Conservation (phyloP, 768 basidiomycete genomes). For the Leccinellum albellum region DNA sequence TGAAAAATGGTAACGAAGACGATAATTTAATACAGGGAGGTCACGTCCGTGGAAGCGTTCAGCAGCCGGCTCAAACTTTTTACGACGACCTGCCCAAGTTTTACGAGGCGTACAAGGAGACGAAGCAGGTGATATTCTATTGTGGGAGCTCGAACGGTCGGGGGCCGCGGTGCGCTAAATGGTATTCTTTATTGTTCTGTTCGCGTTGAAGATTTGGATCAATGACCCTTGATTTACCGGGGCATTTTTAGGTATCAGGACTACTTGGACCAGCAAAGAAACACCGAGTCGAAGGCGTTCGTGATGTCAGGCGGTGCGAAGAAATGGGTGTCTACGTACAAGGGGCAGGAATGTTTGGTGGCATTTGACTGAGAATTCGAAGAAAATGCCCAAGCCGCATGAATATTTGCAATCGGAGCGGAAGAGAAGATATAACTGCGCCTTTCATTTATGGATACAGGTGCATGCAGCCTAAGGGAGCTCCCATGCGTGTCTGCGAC, state of each 20-base stretch:
- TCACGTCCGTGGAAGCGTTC: slow-evolving; percentile 48
- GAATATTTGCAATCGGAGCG: neutral
- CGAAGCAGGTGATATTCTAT: slow-evolving; percentile 48
- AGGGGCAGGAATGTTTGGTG: slow-evolving; percentile 22
- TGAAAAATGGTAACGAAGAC: neutral
- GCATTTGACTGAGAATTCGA: slow-evolving; percentile 16
- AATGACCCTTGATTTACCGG: neutral
- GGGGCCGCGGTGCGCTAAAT: slow-evolving; percentile 52
- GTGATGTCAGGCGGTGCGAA: slow-evolving; percentile 43
- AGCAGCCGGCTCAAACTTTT: slow-evolving; percentile 50
- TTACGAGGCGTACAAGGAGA: slow-evolving; percentile 38
- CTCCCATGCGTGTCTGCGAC: neutral
- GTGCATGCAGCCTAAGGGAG: neutral
- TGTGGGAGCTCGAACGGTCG: slow-evolving; percentile 50
- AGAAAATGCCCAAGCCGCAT: neutral
- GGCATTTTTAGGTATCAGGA: slow-evolving; percentile 45
- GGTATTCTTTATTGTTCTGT: slow-evolving; percentile 32
- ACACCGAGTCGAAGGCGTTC: slow-evolving; percentile 36
- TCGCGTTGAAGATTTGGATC: slow-evolving; percentile 2
- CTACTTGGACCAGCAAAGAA: slow-evolving; percentile 34
- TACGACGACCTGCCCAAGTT: slow-evolving; percentile 41
- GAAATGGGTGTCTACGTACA: slow-evolving; percentile 35
- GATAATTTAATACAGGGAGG: slow-evolving; percentile 39
- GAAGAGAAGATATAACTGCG: neutral
- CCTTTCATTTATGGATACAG: neutral